These are phyloP conservation scores for Suhomyces bolitotheri DNA, from an alignment of 1,139 yeast species.

Conservation along the genomic window DNA sequence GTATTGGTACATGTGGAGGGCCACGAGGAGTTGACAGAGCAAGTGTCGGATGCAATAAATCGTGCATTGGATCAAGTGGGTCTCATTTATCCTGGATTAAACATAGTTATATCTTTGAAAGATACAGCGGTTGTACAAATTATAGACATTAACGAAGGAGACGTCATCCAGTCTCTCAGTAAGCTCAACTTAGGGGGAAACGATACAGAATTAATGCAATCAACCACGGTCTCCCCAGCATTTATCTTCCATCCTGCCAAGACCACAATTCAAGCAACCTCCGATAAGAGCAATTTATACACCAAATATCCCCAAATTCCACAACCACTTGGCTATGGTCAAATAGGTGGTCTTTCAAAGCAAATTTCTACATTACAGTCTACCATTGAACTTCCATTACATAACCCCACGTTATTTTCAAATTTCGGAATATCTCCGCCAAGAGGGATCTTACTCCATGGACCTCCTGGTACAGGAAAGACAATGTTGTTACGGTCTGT, in stretches of 20 bases:
- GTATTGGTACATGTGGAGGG: conserved; percentile 18
- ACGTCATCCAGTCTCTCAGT: conserved; percentile 26
- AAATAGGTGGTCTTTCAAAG: conserved; percentile 75
- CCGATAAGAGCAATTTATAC: conserved; percentile 17
- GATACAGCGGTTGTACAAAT: conserved; percentile 14
- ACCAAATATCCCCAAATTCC: conserved; percentile 45
- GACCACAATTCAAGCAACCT: conserved; percentile 25
- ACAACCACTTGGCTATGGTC: conserved; percentile 41
- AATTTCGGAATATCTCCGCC: conserved; percentile 92
- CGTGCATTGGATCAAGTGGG: conserved; percentile 52
- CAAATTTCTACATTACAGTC: conserved; percentile 64
- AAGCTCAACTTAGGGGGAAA: conserved; percentile 21
- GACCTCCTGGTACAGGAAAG: conserved; percentile 98
- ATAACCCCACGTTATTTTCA: conserved; percentile 71
- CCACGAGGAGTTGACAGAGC: conserved; percentile 9
- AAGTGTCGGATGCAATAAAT: conserved; percentile 23
- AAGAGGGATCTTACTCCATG: conserved; percentile 84
- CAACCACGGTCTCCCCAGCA: conserved; percentile 43
- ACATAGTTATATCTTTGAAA: conserved; percentile 13
- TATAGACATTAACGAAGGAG: conserved; percentile 25
- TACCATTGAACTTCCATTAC: conserved; percentile 77
- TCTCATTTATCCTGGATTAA: conserved; percentile 56
- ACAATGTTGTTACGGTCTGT: conserved; percentile 84
- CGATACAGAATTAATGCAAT: conserved; percentile 15
- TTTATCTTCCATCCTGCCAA: conserved; percentile 44